Base-by-base conservation (phyloP, 2,329 filamentous ascomycete species). In the Trichoderma hamatum region DNA sequence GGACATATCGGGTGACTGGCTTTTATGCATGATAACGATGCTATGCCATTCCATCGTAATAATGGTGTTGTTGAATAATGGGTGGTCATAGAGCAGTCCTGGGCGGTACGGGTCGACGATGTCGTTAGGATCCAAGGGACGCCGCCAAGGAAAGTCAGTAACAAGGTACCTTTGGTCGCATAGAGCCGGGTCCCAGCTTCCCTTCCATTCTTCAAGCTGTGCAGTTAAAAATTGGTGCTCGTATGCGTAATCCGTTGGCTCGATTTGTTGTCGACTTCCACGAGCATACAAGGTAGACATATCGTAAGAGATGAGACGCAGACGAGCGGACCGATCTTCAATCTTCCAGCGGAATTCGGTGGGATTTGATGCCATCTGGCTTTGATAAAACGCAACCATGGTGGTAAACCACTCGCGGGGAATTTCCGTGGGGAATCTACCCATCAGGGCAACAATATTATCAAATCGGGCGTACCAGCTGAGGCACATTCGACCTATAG, bases 381-480 rank as follows among this genome's bases (percentile, higher is more conserved):
- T 81, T 46, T 83, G 81, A 75, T 90, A 92, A 76, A 88, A 91
- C 3, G 89, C 83, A 54, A 90, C 84, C 67, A 88, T 86, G 9
- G 84, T 82, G 2, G 85, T 83, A 75, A 95, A 94, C 94, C 94
- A 98, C 70, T 93, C 89, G 58, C 89, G 86, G 7, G 90, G 85
- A 16, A 98, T 83, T 2, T 90, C 86, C 0, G 92, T 89, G 73
- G 90, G 89, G 72, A 91, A 91, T 1, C 92, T 92, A 28, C 92
- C 92, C 84, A 97, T 89, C 71, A 97, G 86, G 1, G 92, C 92
- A 6, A 93, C 89, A 69, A 94, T 92, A 11, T 94, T 85, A 78
- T 98, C 96, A 76, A 97, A 97, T 43, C 94, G 90, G 34, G 89
- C 86, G 78, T 97, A 97, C 96, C 96, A 98, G n/a, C 86, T 84